These are phyloP conservation scores for Nemania abortiva DNA, from an alignment of 2,329 filamentous ascomycete genomes.

Conservation along the genomic window DNA sequence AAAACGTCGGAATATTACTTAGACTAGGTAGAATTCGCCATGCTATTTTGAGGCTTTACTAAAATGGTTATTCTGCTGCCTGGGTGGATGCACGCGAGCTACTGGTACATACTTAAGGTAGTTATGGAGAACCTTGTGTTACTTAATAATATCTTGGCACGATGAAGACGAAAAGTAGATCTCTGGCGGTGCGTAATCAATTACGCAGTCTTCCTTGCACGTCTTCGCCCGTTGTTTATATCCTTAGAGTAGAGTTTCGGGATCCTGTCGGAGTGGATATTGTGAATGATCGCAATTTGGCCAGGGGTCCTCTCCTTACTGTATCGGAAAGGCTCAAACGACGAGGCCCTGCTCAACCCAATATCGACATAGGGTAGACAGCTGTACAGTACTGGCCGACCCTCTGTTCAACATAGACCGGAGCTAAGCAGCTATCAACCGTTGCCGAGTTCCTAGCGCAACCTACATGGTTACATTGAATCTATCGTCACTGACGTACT, in stretches of 20 bases:
- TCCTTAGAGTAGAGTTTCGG: slow-evolving; percentile 2
- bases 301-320: slow-evolving; percentile 23
- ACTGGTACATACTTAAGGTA: not conserved
- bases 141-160: slow-evolving; percentile 22
- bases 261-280: slow-evolving; percentile 31
- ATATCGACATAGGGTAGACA: not conserved
- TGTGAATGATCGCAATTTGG: slow-evolving; percentile 31
- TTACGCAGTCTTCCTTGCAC: slow-evolving; percentile 20
- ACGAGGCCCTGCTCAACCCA: slow-evolving; percentile 4
- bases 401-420: not conserved
- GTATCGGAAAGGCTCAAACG: slow-evolving; percentile 25
- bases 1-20: not conserved
- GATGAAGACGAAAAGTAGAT: not conserved
- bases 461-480: not conserved
- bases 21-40: not conserved
- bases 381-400: not conserved
- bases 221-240: slow-evolving; percentile 1
- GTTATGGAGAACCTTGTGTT: slow-evolving; percentile 31
- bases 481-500: not conserved
- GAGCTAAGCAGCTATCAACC: not conserved
- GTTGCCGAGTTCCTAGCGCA: slow-evolving; percentile 19
- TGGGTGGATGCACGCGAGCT: slow-evolving; percentile 22
- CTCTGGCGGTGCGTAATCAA: slow-evolving; percentile 20
- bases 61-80: slow-evolving; percentile 30
- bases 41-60: slow-evolving; percentile 22